Conservation (phyloP, 1,284 basidiomycete species). For the Ustanciosporium gigantosporum region DNA sequence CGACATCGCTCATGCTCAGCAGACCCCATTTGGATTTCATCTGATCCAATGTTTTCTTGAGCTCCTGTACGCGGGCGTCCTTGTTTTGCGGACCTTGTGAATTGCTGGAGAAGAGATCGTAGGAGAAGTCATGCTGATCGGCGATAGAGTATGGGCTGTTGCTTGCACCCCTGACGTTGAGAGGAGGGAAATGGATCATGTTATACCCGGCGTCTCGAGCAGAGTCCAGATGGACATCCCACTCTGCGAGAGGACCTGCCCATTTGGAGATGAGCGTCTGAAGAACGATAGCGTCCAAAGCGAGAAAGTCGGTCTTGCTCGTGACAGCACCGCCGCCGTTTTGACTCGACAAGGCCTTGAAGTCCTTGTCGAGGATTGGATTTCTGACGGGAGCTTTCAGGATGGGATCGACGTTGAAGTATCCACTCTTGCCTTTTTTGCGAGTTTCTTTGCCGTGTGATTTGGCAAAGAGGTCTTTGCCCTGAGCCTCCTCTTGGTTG, state of each 20-base stretch:
- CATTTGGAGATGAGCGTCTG: conserved; percentile 56
- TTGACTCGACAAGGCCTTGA: conserved; percentile 12
- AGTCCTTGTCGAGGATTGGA: conserved; percentile 31
- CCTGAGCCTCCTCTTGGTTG: conserved; percentile 9
- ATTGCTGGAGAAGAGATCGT: conserved; percentile 44
- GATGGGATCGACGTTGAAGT: conserved; percentile 55
- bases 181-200: conserved; percentile 55
- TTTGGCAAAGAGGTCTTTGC: conserved; percentile 10
- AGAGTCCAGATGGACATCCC: conserved; percentile 48
- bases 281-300: conserved; percentile 49
- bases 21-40: conserved; percentile 50
- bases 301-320: conserved; percentile 15
- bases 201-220: conserved; percentile 54
- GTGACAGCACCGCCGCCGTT: conserved; percentile 40
- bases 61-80: conserved; percentile 31
- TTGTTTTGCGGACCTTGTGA: conserved; percentile 14
- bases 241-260: conserved; percentile 51
- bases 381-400: conserved; percentile 36
- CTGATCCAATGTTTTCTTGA: conserved; percentile 18
- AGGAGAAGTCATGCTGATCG: conserved; percentile 48
- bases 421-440: conserved; percentile 42
- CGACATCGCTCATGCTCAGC: conserved; percentile 54
- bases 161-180: conserved; percentile 48
- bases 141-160: conserved; percentile 56
- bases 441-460: conserved; percentile 4